Conservation (phyloP, 768 basidiomycete species). For the Termitomyces sp. region DNA sequence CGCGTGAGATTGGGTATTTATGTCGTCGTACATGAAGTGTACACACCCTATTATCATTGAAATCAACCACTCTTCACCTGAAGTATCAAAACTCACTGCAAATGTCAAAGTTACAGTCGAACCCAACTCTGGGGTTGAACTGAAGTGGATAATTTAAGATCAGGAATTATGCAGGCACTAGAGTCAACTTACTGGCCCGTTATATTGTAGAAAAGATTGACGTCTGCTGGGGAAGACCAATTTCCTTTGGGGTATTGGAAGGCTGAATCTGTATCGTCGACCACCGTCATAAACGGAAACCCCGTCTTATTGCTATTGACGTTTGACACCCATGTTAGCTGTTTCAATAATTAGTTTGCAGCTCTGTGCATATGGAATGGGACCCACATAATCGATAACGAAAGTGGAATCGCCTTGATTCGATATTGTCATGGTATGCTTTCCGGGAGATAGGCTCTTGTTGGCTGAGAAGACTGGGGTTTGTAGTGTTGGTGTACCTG, state of each 20-base stretch:
- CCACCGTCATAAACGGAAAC: neutral
- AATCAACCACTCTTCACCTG: neutral
- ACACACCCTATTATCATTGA: neutral
- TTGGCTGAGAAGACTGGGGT: neutral
- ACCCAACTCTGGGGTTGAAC: neutral
- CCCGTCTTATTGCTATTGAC: neutral
- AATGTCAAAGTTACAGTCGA: neutral
- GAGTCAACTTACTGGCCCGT: neutral
- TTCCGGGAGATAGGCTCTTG: neutral
- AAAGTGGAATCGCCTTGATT: neutral
- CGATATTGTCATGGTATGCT: neutral
- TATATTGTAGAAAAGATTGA: neutral
- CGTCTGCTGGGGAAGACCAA: neutral
- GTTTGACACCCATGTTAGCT: neutral
- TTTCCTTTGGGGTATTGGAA: neutral
- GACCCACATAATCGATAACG: neutral
- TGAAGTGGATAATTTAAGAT: neutral
- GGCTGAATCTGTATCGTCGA: neutral
- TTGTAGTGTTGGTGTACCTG: neutral
- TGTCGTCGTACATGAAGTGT: neutral
- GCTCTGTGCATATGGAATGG: neutral
- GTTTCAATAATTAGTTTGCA: neutral
- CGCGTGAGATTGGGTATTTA: neutral
- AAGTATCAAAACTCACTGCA: neutral
- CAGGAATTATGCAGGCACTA: neutral